Conservation (phyloP, 306 rosid genomes). For the Carpinus fangiana region DNA sequence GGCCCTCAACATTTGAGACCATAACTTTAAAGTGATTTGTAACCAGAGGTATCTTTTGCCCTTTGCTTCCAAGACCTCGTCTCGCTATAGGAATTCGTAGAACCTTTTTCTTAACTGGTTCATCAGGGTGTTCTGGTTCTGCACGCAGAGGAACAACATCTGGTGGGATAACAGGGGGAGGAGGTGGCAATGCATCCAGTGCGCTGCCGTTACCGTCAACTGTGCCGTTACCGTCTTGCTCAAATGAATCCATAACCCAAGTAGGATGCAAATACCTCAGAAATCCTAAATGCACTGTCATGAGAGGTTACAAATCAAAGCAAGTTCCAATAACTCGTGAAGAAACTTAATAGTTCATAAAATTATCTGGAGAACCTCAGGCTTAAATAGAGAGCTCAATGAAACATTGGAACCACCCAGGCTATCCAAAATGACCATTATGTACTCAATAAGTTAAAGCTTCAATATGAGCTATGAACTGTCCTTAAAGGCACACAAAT, state of each 20-base stretch:
- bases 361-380: neutral
- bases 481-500: neutral
- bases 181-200: conserved; percentile 61
- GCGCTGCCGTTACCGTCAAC: conserved; percentile 17
- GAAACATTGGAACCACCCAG: neutral
- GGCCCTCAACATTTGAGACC: conserved; percentile 49
- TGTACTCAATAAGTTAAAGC: too few species aligned
- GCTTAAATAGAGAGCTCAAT: neutral
- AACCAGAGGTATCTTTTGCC: conserved; percentile 52
- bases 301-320: neutral
- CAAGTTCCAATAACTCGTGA: neutral
- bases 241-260: conserved; percentile 56
- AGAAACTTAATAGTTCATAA: neutral
- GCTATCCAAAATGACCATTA: too few species aligned
- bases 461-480: too few species aligned
- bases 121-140: conserved; percentile 33
- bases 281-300: neutral
- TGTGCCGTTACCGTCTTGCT: conserved; percentile 42
- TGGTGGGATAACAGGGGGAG: conserved; percentile 77
- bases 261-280: neutral
- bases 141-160: conserved; percentile 53
- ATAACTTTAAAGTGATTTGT: conserved; percentile 82
- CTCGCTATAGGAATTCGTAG: conserved; percentile 70
- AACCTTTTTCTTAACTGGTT: conserved; percentile 58
- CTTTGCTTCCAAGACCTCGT: conserved; percentile 58